Percentiles rank a stretch among this genome's conserved stretches.
These are phyloP conservation scores for Cronartium ribicola DNA, from an alignment of 1,284 basidiomycete species.

Conservation along the genomic window DNA sequence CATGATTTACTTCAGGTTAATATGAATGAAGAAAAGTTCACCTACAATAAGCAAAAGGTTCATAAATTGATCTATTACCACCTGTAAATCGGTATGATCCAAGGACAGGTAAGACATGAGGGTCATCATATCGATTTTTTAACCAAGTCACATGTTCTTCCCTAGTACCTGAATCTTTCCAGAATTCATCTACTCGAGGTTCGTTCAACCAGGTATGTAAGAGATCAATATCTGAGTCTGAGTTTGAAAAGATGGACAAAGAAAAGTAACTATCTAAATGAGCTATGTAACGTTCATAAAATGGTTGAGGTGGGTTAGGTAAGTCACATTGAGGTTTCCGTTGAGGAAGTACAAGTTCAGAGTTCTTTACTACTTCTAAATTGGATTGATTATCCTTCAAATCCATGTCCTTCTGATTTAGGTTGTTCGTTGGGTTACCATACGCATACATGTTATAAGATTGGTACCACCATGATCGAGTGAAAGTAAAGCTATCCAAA, in stretches of 20 bases:
- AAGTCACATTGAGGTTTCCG: constrained; percentile 15
- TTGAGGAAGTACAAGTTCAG: background rate
- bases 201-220: constrained; percentile 31
- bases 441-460: constrained; percentile 15
- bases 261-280: constrained; percentile 33
- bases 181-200: constrained; percentile 29
- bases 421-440: background rate
- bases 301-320: constrained; percentile 9
- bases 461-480: constrained; percentile 35
- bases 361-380: background rate
- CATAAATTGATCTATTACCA: constrained; percentile 6
- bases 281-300: constrained; percentile 30
- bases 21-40: background rate
- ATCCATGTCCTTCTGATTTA: too few species aligned
- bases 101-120: constrained; percentile 26
- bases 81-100: constrained; percentile 30
- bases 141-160: constrained; percentile 29
- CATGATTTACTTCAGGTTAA: background rate
- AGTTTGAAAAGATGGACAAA: constrained; percentile 28
- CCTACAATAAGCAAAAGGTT: constrained; percentile 40
- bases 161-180: constrained; percentile 21
- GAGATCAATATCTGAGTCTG: constrained; percentile 15
- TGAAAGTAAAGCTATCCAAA: background rate
- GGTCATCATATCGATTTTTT: constrained; percentile 25
- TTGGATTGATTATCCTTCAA: too few species aligned